Conservation (phyloP, 139 green algal genomes). For the Marvania coccoides region DNA sequence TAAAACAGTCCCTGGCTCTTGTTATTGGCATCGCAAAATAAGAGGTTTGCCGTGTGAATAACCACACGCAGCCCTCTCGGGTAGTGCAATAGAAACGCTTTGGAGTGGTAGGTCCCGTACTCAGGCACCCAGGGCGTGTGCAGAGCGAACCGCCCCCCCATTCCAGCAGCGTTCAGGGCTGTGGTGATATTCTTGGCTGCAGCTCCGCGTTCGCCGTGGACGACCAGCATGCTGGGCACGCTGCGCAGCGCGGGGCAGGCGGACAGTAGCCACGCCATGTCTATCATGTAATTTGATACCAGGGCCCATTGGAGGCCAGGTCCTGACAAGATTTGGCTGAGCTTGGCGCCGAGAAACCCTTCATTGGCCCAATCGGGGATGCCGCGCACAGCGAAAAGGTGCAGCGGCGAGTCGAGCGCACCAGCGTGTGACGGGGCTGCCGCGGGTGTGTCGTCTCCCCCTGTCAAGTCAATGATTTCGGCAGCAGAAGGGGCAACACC, state of each 20-base stretch:
- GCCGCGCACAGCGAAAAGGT: constrained; percentile 10
- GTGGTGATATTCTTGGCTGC: not conserved
- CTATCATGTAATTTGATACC: constrained; percentile 66
- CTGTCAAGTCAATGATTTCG: too few species aligned
- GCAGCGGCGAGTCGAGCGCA: constrained; percentile 9
- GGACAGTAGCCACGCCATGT: constrained; percentile 56
- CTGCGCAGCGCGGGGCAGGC: constrained; percentile 40
- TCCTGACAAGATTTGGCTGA: constrained; percentile 31
- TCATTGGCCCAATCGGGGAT: constrained; percentile 29
- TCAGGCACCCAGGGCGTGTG: constrained; percentile 31
- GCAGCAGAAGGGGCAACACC: too few species aligned
- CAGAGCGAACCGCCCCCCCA: not conserved
- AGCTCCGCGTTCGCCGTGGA: constrained; percentile 29
- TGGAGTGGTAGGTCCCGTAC: constrained; percentile 54
- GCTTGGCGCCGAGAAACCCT: constrained; percentile 31
- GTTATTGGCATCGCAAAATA: constrained; percentile 70
- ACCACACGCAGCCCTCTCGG: constrained; percentile 56
- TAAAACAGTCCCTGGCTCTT: constrained; percentile 66
- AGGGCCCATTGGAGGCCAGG: constrained; percentile 30
- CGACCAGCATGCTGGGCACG: constrained; percentile 32
- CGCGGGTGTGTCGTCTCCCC: too few species aligned
- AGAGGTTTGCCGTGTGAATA: constrained; percentile 76
- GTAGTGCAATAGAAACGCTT: constrained; percentile 56
- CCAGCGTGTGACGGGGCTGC: too few species aligned
- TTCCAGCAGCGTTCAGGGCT: not conserved